Evolutionary conservation across 257 asterid species (phyloP).

Genomic region (Solanum stenotomum): DNA sequence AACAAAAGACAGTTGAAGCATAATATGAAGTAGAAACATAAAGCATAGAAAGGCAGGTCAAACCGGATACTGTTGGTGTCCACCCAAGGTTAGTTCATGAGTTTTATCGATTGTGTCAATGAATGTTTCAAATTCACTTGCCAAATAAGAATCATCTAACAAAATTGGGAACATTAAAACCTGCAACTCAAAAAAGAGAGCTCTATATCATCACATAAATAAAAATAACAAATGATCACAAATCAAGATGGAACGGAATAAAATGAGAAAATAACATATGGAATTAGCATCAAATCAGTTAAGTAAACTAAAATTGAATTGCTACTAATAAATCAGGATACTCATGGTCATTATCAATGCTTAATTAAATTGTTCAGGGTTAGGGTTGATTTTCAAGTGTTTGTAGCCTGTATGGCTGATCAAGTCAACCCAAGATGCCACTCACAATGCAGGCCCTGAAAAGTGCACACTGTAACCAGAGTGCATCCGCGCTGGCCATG

Average conservation of each 20-base stretch:
- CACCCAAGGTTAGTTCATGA: constrained; percentile 82
- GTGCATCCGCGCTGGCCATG: background rate
- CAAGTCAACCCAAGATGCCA: background rate
- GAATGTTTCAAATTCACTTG: constrained; percentile 64
- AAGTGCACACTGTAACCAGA: background rate
- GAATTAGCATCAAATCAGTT: background rate
- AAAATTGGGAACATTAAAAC: constrained; percentile 80
- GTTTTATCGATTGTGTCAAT: constrained; percentile 80
- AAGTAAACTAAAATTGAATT: background rate
- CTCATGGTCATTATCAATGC: background rate
- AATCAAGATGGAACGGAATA: background rate
- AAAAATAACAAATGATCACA: background rate
- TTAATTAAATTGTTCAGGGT: background rate
- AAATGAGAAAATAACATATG: background rate
- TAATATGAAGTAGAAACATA: constrained; percentile 3
- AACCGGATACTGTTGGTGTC: constrained; percentile 93
- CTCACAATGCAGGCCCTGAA: background rate
- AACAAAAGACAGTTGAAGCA: constrained; percentile 1
- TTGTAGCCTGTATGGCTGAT: background rate
- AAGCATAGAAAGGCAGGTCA: constrained; percentile 11
- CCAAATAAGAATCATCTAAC: constrained; percentile 73
- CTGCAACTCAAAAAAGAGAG: constrained; percentile 24
- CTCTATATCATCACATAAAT: background rate
- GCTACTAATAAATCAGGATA: background rate
- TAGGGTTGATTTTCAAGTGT: background rate